These are phyloP conservation scores for Lathyrus oleraceus DNA, from an alignment of 306 rosid species.

Conservation along the genomic window DNA sequence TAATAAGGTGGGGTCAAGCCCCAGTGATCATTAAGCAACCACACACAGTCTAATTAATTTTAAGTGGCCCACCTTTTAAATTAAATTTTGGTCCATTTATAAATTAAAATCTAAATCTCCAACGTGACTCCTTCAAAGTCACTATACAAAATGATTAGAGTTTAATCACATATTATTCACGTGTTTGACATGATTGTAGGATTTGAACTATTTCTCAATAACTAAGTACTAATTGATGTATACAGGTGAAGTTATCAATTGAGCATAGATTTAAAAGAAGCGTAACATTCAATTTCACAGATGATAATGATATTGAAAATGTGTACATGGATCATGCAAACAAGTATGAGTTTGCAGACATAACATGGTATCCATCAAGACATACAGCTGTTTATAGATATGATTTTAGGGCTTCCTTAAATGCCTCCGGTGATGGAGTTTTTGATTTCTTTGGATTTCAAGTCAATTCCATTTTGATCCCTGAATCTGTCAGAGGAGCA, in stretches of 20 bases:
- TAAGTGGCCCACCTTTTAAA: too few relatives aligned
- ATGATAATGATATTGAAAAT: slow-evolving; percentile 52
- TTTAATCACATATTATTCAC: too few relatives aligned
- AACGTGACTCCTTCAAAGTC: too few relatives aligned
- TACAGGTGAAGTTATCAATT: slow-evolving; percentile 67
- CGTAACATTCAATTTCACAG: slow-evolving; percentile 51
- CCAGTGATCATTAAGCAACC: too few relatives aligned
- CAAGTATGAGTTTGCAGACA: slow-evolving; percentile 66
- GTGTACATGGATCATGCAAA: slow-evolving; percentile 53
- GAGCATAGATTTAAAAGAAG: slow-evolving; percentile 72
- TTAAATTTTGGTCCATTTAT: too few relatives aligned
- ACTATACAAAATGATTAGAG: too few relatives aligned
- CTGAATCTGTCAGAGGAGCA: slow-evolving; percentile 54
- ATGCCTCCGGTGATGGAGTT: slow-evolving; percentile 50
- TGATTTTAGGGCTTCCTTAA: slow-evolving; percentile 60
- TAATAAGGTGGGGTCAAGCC: too few relatives aligned
- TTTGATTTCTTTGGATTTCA: slow-evolving; percentile 75
- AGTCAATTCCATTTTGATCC: slow-evolving; percentile 46
- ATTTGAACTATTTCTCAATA: too few relatives aligned
- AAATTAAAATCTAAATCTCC: too few relatives aligned
- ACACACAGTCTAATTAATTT: too few relatives aligned
- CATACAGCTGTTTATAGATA: slow-evolving; percentile 62
- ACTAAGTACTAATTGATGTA: too few relatives aligned
- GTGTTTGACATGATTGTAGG: too few relatives aligned
- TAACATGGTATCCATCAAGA: slow-evolving; percentile 78